A percentile compares a stretch with the other conserved stretches of the same genome.
phyloP scores from a whole-genome alignment of 345 rosid species.

The Carallia brachiata region DNA sequence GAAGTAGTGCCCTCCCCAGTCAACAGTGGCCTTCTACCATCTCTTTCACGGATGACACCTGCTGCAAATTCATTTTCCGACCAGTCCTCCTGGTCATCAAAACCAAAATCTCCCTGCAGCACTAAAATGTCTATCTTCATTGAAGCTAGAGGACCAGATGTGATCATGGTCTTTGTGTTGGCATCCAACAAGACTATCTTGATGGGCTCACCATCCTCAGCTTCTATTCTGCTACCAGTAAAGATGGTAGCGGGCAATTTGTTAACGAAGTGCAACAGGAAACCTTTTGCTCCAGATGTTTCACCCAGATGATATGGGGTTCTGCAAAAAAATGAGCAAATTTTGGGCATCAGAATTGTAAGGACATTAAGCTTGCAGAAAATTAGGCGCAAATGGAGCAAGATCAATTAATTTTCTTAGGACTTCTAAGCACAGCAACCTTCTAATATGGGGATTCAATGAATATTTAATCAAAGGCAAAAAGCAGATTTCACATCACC shows the following conservation, averaged over 20 bases:
- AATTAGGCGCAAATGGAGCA: too few relatives aligned
- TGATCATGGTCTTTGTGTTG: conserved; percentile 27
- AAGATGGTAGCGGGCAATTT: conserved; percentile 42
- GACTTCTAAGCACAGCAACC: too few relatives aligned
- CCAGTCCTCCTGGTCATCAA: conserved; percentile 52
- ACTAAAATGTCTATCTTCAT: conserved; percentile 54
- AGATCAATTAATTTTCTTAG: too few relatives aligned
- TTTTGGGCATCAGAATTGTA: background rate
- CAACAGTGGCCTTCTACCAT: conserved; percentile 66
- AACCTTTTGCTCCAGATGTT: conserved; percentile 32
- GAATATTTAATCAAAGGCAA: too few relatives aligned
- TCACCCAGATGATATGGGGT: conserved; percentile 25
- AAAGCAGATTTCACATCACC: too few relatives aligned
- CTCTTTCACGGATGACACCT: conserved; percentile 50
- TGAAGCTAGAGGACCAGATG: conserved; percentile 49
- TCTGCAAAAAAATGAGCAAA: conserved; percentile 16
- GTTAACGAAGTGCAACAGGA: conserved; percentile 44
- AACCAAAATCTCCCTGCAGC: conserved; percentile 58
- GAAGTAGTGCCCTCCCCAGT: conserved; percentile 52
- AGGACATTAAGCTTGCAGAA: background rate
- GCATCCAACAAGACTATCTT: conserved; percentile 48
- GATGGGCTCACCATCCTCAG: conserved; percentile 44
- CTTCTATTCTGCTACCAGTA: conserved; percentile 53
- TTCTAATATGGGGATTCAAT: too few relatives aligned
- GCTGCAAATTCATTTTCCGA: conserved; percentile 37